A percentile compares a stretch with the other conserved stretches of the same genome.
phyloP scores from a whole-genome alignment of 2,329 filamentous ascomycete genomes.

The Clarireedia sp. region DNA sequence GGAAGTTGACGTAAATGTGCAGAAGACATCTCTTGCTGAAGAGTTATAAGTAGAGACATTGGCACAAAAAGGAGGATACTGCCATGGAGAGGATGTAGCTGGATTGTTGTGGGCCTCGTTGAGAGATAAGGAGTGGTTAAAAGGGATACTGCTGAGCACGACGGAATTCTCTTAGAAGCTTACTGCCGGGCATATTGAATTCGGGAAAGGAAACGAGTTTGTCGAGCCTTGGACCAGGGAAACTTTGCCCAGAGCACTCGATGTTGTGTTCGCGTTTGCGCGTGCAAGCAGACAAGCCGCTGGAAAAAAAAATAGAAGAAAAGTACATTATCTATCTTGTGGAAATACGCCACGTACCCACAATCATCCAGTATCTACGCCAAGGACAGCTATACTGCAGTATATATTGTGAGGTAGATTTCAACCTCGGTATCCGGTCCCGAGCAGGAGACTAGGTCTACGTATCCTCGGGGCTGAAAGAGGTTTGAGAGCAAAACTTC shows the following conservation, averaged over 20 bases:
- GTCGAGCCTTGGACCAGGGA: not conserved
- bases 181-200: not conserved
- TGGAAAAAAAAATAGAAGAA: not conserved
- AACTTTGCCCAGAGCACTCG: not conserved
- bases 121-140: not conserved
- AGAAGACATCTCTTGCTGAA: slow-evolving; percentile 10
- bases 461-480: too few relatives aligned
- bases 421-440: not conserved
- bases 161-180: not conserved
- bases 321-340: not conserved
- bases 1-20: slow-evolving; percentile 22
- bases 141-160: not conserved
- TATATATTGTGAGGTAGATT: not conserved
- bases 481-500: too few relatives aligned
- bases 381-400: too few relatives aligned
- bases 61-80: not conserved
- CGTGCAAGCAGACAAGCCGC: not conserved
- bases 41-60: not conserved
- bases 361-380: not conserved
- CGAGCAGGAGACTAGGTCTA: not conserved
- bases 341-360: not conserved
- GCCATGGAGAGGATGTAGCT: not conserved
- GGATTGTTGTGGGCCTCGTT: not conserved
- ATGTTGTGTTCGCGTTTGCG: not conserved
- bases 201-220: not conserved